These are phyloP conservation scores for Phytophthora macrochlamydospora DNA, from an alignment of 352 stramenopile genomes.

Conservation along the genomic window DNA sequence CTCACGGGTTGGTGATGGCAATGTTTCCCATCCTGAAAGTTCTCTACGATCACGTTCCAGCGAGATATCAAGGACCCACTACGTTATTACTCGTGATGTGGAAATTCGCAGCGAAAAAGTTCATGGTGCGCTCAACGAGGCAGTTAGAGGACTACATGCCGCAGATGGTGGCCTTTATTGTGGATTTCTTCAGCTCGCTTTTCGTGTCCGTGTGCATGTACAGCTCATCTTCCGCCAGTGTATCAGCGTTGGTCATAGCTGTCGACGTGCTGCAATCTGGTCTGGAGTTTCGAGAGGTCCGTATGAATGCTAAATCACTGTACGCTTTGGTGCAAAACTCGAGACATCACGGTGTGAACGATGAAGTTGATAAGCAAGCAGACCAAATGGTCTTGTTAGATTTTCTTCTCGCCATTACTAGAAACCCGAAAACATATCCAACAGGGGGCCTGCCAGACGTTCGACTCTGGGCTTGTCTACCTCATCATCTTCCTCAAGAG, in stretches of 20 bases:
- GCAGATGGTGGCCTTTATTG: slow-evolving; percentile 13
- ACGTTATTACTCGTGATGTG: slow-evolving; percentile 7
- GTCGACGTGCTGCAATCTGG: slow-evolving; percentile 9
- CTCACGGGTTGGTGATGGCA: slow-evolving; percentile 13
- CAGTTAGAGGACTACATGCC: slow-evolving; percentile 23
- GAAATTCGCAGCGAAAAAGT: slow-evolving; percentile 16
- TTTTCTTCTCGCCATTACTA: background rate
- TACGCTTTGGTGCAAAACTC: background rate
- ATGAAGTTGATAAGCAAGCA: slow-evolving; percentile 1
- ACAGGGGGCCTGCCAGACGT: background rate
- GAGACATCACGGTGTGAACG: background rate
- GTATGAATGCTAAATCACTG: slow-evolving; percentile 2
- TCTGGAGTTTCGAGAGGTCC: slow-evolving; percentile 19
- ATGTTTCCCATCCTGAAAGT: slow-evolving; percentile 21
- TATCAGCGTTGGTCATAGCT: slow-evolving; percentile 14
- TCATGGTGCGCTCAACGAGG: slow-evolving; percentile 5
- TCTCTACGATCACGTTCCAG: slow-evolving; percentile 11
- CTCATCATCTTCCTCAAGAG: background rate
- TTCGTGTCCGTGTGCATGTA: slow-evolving; percentile 28
- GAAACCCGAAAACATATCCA: background rate
- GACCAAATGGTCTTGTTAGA: background rate
- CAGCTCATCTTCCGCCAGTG: slow-evolving; percentile 10
- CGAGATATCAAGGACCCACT: background rate
- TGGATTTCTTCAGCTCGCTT: slow-evolving; percentile 31
- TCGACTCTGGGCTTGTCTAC: slow-evolving; percentile 6